Evolutionary conservation across 2,329 filamentous ascomycete genomes (phyloP).

Genomic region (Cryoendolithus antarcticus): DNA sequence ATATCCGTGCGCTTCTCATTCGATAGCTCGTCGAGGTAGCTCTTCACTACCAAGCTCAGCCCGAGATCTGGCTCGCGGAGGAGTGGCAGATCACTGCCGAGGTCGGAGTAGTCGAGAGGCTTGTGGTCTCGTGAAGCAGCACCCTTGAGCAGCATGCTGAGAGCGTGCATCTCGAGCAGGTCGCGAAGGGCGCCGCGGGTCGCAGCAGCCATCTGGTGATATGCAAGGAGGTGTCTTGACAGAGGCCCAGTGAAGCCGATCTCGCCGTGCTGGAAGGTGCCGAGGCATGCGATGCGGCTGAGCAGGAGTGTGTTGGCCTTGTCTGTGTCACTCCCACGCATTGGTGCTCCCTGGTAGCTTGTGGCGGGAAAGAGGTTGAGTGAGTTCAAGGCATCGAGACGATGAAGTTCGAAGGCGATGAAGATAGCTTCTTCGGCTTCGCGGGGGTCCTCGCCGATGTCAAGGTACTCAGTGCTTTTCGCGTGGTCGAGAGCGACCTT

Average conservation of each 20-base stretch:
- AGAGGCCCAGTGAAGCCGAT: conserved; percentile 92
- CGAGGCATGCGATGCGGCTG: conserved; percentile 72
- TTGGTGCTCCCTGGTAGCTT: conserved; percentile 44
- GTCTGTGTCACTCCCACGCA: conserved; percentile 53
- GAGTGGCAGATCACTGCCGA: conserved; percentile 60
- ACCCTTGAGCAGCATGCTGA: conserved; percentile 67
- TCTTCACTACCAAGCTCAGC: conserved; percentile 68
- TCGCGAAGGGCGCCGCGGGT: conserved; percentile 72
- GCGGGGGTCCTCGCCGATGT: conserved; percentile 39
- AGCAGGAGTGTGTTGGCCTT: conserved; percentile 69
- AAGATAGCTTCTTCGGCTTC: conserved; percentile 67
- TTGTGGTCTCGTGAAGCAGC: conserved; percentile 55
- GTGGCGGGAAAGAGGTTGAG: conserved; percentile 46
- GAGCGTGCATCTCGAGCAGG: conserved; percentile 69
- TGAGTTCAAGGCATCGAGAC: conserved; percentile 64
- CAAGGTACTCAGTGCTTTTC: conserved; percentile 27
- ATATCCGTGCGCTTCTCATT: conserved; percentile 39
- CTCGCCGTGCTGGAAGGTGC: conserved; percentile 66
- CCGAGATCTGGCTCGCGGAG: conserved; percentile 58
- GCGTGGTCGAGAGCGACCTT: conserved; percentile 38
- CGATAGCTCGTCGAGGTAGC: conserved; percentile 61
- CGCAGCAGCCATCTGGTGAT: conserved; percentile 69
- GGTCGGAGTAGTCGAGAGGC: conserved; percentile 42
- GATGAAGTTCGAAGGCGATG: conserved; percentile 73
- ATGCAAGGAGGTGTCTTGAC: conserved; percentile 77